Percentiles rank a stretch among this genome's conserved stretches.
phyloP scores from a whole-genome alignment of 2,329 filamentous ascomycete species.

The Phyllosticta citriasiana region DNA sequence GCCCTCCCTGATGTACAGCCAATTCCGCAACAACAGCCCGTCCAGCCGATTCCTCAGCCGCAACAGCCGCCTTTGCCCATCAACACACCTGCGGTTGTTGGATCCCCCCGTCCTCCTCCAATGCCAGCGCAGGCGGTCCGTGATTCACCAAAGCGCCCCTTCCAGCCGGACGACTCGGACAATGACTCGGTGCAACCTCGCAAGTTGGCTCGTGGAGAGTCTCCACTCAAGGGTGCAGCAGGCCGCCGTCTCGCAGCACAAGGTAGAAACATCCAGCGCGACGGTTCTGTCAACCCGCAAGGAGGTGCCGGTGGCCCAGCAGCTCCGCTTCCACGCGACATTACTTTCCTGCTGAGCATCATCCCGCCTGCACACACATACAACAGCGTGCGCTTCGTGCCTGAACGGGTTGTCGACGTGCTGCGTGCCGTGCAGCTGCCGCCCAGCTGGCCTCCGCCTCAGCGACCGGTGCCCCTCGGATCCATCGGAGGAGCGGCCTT shows the following conservation, averaged over 20 bases:
- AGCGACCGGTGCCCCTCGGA: background rate
- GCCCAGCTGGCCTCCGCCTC: constrained; percentile 41
- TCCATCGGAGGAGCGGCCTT: background rate
- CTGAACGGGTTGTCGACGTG: constrained; percentile 62
- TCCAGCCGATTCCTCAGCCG: background rate
- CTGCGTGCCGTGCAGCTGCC: constrained; percentile 42
- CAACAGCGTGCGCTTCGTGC: constrained; percentile 57
- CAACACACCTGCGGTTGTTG: background rate
- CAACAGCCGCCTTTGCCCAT: background rate
- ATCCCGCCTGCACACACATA: constrained; percentile 67
- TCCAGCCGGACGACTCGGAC: constrained; percentile 56
- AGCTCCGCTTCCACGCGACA: constrained; percentile 61
- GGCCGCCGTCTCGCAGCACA: constrained; percentile 73
- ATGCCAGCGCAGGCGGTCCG: constrained; percentile 13
- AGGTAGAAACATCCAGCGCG: constrained; percentile 27
- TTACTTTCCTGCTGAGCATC: constrained; percentile 50
- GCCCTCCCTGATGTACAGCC: background rate
- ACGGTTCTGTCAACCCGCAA: constrained; percentile 10
- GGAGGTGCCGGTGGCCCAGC: constrained; percentile 16
- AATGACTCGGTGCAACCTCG: constrained; percentile 58
- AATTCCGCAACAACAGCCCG: background rate
- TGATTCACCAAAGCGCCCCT: constrained; percentile 38
- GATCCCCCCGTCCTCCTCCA: constrained; percentile 11
- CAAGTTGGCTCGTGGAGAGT: constrained; percentile 81
- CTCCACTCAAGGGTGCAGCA: constrained; percentile 83